phyloP scores from a whole-genome alignment of 1,284 basidiomycete species.

The Ceratobasidium sp. region DNA sequence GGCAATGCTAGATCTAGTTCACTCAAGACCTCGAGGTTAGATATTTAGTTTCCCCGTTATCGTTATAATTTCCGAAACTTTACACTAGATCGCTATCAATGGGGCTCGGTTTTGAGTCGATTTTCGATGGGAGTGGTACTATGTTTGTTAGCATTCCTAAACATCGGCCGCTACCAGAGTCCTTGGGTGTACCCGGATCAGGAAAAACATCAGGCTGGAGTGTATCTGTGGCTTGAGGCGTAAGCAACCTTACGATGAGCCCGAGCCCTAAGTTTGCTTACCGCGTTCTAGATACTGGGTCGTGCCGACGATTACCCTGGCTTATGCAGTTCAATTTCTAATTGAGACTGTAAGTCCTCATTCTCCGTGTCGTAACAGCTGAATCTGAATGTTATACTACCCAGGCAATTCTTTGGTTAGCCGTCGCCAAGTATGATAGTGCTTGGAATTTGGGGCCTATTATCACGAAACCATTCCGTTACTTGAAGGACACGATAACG shows the following conservation, averaged over 20 bases:
- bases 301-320: slow-evolving; percentile 21
- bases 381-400: too few relatives aligned
- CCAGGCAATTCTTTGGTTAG: too few relatives aligned
- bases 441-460: too few relatives aligned
- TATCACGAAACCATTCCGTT: too few relatives aligned
- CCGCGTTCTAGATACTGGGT: slow-evolving; percentile 21
- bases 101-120: slow-evolving; percentile 19
- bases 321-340: slow-evolving; percentile 5
- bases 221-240: slow-evolving; percentile 15
- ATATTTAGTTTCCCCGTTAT: not conserved
- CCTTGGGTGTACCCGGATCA: slow-evolving; percentile 21
- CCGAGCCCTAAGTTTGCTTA: not conserved
- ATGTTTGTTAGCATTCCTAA: slow-evolving; percentile 1
- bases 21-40: slow-evolving; percentile 23
- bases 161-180: slow-evolving; percentile 22
- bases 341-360: slow-evolving; percentile 8
- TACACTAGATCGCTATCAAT: slow-evolving; percentile 24
- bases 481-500: too few relatives aligned
- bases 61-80: not conserved
- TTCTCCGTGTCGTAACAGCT: not conserved
- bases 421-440: too few relatives aligned
- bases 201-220: slow-evolving; percentile 14
- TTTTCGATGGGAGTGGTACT: slow-evolving; percentile 11
- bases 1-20: slow-evolving; percentile 4
- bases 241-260: not conserved